Percentiles rank a stretch among this genome's conserved stretches.
phyloP scores from a whole-genome alignment of 169 alveolate genomes.

The Cyclospora cayetanensis region DNA sequence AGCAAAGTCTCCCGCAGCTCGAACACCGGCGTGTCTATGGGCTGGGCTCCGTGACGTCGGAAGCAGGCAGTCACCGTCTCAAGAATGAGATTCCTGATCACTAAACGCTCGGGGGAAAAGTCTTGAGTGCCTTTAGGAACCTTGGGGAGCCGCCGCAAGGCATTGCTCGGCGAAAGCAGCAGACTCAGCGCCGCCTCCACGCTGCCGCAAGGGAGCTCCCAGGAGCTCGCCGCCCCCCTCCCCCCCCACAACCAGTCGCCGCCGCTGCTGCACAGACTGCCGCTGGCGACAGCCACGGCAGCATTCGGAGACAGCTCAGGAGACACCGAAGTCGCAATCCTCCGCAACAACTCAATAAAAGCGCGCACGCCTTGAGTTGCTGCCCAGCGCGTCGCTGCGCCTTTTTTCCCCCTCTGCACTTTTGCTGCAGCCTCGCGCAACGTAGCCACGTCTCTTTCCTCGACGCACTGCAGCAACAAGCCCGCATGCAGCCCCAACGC shows the following conservation, averaged over 20 bases:
- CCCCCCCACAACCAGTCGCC: not conserved
- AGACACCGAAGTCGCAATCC: not conserved
- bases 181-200: not conserved
- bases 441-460: conserved; percentile 7
- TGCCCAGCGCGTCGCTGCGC: not conserved
- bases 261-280: not conserved
- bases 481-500: conserved; percentile 53
- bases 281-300: not conserved
- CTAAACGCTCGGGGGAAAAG: conserved; percentile 93
- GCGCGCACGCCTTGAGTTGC: not conserved
- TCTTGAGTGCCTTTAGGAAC: conserved; percentile 96
- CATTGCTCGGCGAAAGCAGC: not conserved
- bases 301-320: not conserved
- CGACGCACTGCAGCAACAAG: conserved; percentile 56
- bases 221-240: not conserved
- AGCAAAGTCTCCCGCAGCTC: conserved; percentile 94
- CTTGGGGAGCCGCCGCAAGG: conserved; percentile 83
- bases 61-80: conserved; percentile 87
- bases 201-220: not conserved
- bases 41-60: conserved; percentile 96
- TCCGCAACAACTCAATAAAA: not conserved
- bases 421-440: conserved; percentile 55
- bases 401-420: conserved; percentile 43
- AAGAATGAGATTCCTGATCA: conserved; percentile 85
- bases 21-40: conserved; percentile 98